Conservation (phyloP, 345 rosid genomes). For the Pugionium dolabratum region DNA sequence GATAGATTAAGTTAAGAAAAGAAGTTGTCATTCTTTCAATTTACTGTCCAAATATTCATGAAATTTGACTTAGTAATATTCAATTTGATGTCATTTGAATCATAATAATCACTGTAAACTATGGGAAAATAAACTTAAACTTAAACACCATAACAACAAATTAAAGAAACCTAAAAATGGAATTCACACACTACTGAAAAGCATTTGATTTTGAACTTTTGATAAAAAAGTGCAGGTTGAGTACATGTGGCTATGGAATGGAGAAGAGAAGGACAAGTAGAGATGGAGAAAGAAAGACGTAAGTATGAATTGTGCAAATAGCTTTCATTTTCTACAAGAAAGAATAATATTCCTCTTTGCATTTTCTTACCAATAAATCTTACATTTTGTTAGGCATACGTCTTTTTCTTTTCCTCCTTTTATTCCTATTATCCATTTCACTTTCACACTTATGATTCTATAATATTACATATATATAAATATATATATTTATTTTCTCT, state of each 20-base stretch:
- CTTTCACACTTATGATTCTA: slow-evolving; percentile 1
- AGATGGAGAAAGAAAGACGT: slow-evolving; percentile 21
- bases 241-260: slow-evolving; percentile 24
- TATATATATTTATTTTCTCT: not conserved
- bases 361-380: slow-evolving; percentile 25
- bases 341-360: slow-evolving; percentile 29
- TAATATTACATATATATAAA: not conserved
- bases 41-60: no score
- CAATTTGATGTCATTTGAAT: no score
- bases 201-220: slow-evolving; percentile 17
- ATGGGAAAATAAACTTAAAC: no score
- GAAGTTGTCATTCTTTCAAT: no score
- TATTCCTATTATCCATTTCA: slow-evolving; percentile 7
- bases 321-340: slow-evolving; percentile 36
- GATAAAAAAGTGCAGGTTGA: slow-evolving; percentile 7
- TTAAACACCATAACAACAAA: no score
- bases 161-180: no score
- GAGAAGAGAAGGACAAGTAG: slow-evolving; percentile 25
- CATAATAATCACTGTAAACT: no score
- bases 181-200: not conserved
- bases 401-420: slow-evolving; percentile 42
- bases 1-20: no score
- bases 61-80: no score
- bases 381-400: slow-evolving; percentile 54
- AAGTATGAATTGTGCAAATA: slow-evolving; percentile 15